Conservation (phyloP, 352 stramenopile species). For the Phytopythium helicoides region DNA sequence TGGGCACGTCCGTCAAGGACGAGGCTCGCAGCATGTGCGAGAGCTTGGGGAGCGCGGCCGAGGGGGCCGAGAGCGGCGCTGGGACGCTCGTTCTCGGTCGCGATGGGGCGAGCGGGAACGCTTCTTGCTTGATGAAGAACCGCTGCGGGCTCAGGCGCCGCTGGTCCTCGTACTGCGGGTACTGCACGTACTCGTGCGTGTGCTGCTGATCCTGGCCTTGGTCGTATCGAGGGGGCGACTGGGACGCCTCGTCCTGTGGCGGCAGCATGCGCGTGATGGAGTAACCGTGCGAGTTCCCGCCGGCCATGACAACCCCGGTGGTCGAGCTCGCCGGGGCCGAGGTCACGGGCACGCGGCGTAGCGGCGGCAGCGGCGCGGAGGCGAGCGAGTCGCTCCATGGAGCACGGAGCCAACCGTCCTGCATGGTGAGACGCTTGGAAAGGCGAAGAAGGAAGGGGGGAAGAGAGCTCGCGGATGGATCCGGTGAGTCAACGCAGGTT, state of each 20-base stretch:
- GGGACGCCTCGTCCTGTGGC: not conserved
- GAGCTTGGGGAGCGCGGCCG: conserved; percentile 6
- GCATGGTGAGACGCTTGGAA: not conserved
- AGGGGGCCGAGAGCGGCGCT: not conserved
- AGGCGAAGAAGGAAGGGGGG: too few species aligned
- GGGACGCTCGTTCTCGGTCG: too few species aligned
- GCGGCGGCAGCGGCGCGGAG: not conserved
- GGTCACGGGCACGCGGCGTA: not conserved
- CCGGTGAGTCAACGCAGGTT: too few species aligned
- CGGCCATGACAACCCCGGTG: not conserved
- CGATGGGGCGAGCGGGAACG: too few species aligned
- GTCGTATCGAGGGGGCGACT: not conserved
- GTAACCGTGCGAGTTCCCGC: not conserved
- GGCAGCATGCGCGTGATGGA: not conserved
- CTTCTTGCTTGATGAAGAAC: conserved; percentile 8
- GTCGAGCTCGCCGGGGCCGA: not conserved
- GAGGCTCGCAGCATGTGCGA: conserved; percentile 7
- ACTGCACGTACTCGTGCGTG: not conserved
- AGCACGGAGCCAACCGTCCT: conserved; percentile 2
- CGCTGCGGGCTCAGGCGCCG: not conserved
- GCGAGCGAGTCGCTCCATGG: not conserved
- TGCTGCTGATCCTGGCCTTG: not conserved
- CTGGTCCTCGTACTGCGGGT: not conserved
- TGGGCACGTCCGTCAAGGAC: not conserved
- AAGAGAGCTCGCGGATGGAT: too few species aligned